Percentiles rank a stretch among this genome's conserved stretches.
Evolutionary conservation across 306 rosid genomes (phyloP).

Genomic region (Acacia acuminata): DNA sequence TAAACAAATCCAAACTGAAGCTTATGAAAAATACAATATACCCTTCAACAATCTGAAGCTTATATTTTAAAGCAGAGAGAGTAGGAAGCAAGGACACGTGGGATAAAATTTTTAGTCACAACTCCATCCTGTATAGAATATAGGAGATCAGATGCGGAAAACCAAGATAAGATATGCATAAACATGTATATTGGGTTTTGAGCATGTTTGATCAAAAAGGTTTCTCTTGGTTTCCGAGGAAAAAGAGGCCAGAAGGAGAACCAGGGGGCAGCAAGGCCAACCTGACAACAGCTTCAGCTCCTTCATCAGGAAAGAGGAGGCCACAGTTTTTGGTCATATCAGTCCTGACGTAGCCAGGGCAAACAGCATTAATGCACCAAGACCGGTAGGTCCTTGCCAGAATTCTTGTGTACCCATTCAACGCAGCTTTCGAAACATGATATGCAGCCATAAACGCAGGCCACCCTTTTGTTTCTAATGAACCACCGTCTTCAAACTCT

Average conservation of each 20-base stretch:
- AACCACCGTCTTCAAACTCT: conserved; percentile 33
- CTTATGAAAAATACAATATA: no score
- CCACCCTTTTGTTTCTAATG: conserved; percentile 42
- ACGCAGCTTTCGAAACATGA: conserved; percentile 41
- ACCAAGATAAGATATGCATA: no score
- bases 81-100: no score
- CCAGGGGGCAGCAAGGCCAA: conserved; percentile 48
- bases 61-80: no score
- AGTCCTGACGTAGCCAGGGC: conserved; percentile 41
- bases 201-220: conserved; percentile 30
- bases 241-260: conserved; percentile 38
- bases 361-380: conserved; percentile 30
- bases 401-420: conserved; percentile 46
- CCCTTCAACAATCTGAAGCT: no score
- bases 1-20: no score
- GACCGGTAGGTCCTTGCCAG: conserved; percentile 35
- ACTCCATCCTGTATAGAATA: no score
- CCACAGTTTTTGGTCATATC: conserved; percentile 36
- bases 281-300: conserved; percentile 41
- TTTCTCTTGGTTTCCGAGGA: conserved; percentile 20
- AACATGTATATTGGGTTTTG: no score
- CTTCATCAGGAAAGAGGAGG: conserved; percentile 34
- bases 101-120: no score
- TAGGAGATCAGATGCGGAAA: no score
- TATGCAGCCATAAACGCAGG: conserved; percentile 32